Conservation (phyloP, 805 yeast species). For the Spathaspora hagerdaliae region DNA sequence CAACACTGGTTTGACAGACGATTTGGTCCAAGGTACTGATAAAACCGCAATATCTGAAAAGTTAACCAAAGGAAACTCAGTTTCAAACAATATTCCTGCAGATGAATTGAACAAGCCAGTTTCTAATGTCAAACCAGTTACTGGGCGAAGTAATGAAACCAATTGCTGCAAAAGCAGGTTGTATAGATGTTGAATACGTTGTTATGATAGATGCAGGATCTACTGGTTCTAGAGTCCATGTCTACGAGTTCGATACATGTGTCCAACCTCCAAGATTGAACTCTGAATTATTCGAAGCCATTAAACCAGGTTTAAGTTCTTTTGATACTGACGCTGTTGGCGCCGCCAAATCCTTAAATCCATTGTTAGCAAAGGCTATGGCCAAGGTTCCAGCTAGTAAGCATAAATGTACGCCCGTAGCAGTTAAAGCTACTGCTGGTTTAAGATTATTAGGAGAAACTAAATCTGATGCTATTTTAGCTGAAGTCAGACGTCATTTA, state of each 20-base stretch:
- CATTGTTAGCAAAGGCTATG: slow-evolving; percentile 72
- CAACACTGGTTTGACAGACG: no score
- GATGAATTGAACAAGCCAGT: no score
- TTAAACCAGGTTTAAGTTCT: slow-evolving; percentile 87
- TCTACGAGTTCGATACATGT: slow-evolving; percentile 88
- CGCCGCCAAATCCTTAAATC: slow-evolving; percentile 89
- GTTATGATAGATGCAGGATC: slow-evolving; percentile 98
- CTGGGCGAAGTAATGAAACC: neutral
- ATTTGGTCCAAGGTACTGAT: no score
- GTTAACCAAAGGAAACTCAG: no score
- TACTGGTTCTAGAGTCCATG: slow-evolving; percentile 93
- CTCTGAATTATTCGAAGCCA: slow-evolving; percentile 80
- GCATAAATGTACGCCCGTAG: slow-evolving; percentile 84
- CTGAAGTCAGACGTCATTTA: slow-evolving; percentile 71
- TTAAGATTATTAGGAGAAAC: slow-evolving; percentile 78
- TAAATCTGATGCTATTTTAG: slow-evolving; percentile 66
- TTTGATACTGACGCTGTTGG: slow-evolving; percentile 75
- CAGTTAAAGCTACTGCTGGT: slow-evolving; percentile 98
- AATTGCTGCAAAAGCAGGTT: slow-evolving; percentile 7
- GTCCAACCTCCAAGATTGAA: slow-evolving; percentile 76
- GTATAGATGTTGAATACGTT: slow-evolving; percentile 59
- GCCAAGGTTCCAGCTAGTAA: slow-evolving; percentile 68
- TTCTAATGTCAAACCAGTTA: neutral
- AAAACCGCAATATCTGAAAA: no score
- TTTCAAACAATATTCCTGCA: no score